Base-by-base conservation (phyloP, 495 filamentous ascomycete species). In the Podospora anserina region DNA sequence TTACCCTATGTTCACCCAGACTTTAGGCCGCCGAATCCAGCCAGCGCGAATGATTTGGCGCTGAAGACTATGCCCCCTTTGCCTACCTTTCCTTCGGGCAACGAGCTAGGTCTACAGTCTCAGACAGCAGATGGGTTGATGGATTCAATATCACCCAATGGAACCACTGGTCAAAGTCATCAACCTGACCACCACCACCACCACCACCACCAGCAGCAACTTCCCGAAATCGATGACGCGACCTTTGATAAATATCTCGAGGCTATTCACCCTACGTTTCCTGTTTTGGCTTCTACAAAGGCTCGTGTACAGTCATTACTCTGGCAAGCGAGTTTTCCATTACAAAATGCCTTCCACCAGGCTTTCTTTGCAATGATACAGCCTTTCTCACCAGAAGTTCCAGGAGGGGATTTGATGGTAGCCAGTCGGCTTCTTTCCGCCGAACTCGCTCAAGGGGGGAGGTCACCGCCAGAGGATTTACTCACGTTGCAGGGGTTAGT, bases 311-410 rank as follows among this genome's bases (percentile, higher is more conserved):
- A 88, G 56, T 83, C 84, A 15, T 80, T 89, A 55, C 77, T 95
- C 20, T 82, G 85, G 11, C 84, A 86, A 63, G 89, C 88, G 72
- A 85, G 87, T 5, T 71, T 81, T 7, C 77, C 82, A 15, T 80
- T 92, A 5, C 88, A 90, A 64, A 88, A 91, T 60, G 91, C 89
- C 0, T 93, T 95, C 72, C 79, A 89, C 27, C 85, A 88, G 66
- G 89, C 91, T 4, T 80, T 96, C 5, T 87, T 89, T 78, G 78
- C 82, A 77, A 73, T 84, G 72, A 75, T 90, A 76, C 81, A 86
- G 76, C 85, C 88, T 61, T 83, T 49, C 15, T 11, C 39, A 11
- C 39, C 39, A 2, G 39, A 49, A 3, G 39, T 16, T 49, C 39
- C 74, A 58, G 75, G 73, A 55, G 70, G 78, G 68, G 70, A 83